Base-by-base conservation (phyloP, 2,329 filamentous ascomycete species). In the Ophiostoma piceae region DNA sequence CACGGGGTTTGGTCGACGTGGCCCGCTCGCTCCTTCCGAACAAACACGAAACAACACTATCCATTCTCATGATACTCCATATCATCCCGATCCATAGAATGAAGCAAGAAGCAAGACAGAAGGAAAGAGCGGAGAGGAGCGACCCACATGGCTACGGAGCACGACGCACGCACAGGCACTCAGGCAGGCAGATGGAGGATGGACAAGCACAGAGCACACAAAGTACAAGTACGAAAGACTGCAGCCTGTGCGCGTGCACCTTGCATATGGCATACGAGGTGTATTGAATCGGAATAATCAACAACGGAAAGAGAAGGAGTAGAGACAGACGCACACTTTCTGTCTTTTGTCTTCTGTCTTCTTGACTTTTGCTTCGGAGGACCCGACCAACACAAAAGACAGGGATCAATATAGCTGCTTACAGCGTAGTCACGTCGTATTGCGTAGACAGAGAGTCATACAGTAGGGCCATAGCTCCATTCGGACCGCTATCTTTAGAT, bases 231-330 rank as follows among this genome's bases (percentile, higher is more conserved):
- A 62, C 57, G 14, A 62, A 26, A 35, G 26, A 35, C 57, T 29
- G 57, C 57, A 62, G 57, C 57, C 57, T 62, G 57, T 32, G 54
- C 54, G 54, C 54, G 51, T 57, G 57, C 57, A 62, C 57, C 26
- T 62, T 29, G 57, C 57, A 62, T 62, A 14, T 60, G 22, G 8
- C 22, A 51, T 11, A 57, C 51, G 22, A 57, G 16, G 22, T 29
- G n/a, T 57, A 1, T 57, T 22, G n/a, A 41, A 14, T 41, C 39
- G 35, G 35, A 29, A 29, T 29, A 29, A 29, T 1, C 26, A 29
- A 29, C 26, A 29, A 29, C 26, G 26, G 26, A 29, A 29, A 29
- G 26, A 29, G 26, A 29, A 29, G 26, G 26, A 29, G 26, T 29
- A 29, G 26, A 29, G 26, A 29, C 26, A 29, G 26, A 29, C 26